Percentiles rank a stretch among this genome's conserved stretches.
Conservation (phyloP, 345 rosid genomes). For the Zanthoxylum bungeanum region DNA sequence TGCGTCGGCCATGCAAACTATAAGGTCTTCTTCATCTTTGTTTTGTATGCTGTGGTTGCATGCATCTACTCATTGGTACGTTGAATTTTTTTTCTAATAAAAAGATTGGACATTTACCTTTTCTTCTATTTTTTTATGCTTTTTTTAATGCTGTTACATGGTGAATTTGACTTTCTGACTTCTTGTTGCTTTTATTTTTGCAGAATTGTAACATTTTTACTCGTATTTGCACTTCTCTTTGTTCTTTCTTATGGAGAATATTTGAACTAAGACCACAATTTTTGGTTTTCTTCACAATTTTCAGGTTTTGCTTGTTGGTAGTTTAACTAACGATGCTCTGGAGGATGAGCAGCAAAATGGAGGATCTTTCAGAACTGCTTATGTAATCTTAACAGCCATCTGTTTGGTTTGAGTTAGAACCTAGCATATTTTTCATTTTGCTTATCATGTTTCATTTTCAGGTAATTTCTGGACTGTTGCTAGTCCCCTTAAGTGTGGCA, state of each 20-base stretch:
- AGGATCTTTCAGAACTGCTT: constrained; percentile 54
- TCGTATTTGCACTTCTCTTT: neutral
- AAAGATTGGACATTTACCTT: neutral
- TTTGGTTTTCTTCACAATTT: constrained; percentile 4
- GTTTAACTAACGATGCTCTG: constrained; percentile 60
- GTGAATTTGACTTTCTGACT: neutral
- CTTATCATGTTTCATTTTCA: constrained; percentile 29
- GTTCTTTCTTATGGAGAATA: neutral
- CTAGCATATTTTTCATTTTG: neutral
- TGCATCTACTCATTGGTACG: constrained; percentile 86
- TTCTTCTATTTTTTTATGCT: neutral
- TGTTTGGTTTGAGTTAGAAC: constrained; percentile 13
- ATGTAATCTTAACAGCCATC: constrained; percentile 40
- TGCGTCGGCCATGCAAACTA: constrained; percentile 95
- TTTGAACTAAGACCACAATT: neutral
- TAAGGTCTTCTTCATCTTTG: constrained; percentile 80
- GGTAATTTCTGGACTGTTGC: constrained; percentile 71
- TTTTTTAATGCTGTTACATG: neutral
- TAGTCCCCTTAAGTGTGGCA: constrained; percentile 59
- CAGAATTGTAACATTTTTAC: neutral
- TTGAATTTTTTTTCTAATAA: neutral
- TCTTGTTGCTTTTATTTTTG: neutral
- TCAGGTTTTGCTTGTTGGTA: constrained; percentile 86
- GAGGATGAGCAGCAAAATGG: constrained; percentile 61
- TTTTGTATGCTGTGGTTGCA: constrained; percentile 65